phyloP scores from a whole-genome alignment of 768 basidiomycete genomes.

The Psilocybe cubensis region DNA sequence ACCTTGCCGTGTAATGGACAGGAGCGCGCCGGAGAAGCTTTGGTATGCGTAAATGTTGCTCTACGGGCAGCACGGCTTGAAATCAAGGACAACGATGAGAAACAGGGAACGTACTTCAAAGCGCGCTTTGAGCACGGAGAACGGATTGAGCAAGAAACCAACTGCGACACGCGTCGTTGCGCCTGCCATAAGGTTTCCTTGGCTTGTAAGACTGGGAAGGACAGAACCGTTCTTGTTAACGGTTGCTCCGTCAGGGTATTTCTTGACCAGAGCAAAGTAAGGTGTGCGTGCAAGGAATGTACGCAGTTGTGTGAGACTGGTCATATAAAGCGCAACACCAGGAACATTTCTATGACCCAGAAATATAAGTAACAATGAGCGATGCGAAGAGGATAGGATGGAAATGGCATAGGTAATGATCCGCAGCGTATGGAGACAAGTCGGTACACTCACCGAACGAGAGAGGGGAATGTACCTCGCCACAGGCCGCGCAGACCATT shows the following conservation, averaged over 20 bases:
- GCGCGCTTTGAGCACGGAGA: slow-evolving; percentile 90
- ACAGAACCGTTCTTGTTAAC: slow-evolving; percentile 46
- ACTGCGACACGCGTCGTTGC: slow-evolving; percentile 80
- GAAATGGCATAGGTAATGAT: not conserved
- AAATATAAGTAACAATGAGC: not conserved
- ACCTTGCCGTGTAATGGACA: slow-evolving; percentile 67
- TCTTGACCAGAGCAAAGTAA: slow-evolving; percentile 56
- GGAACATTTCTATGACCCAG: slow-evolving; percentile 89
- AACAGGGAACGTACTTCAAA: slow-evolving; percentile 67
- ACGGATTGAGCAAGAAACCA: slow-evolving; percentile 86
- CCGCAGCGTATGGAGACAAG: not conserved
- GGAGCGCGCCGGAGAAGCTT: slow-evolving; percentile 60
- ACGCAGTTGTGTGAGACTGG: slow-evolving; percentile 82
- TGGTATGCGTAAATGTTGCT: slow-evolving; percentile 79
- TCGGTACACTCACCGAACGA: slow-evolving; percentile 57
- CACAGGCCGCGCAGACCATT: slow-evolving; percentile 79
- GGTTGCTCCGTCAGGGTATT: slow-evolving; percentile 17
- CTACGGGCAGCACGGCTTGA: slow-evolving; percentile 36
- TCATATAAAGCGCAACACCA: slow-evolving; percentile 92
- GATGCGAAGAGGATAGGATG: not conserved
- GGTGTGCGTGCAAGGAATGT: slow-evolving; percentile 71
- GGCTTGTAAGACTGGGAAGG: slow-evolving; percentile 69
- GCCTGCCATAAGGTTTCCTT: slow-evolving; percentile 87
- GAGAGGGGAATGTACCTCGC: slow-evolving; percentile 85
- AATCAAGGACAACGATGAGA: not conserved